Evolutionary conservation across 2,329 filamentous ascomycete species (phyloP).

Genomic region (Lojkania enalia): DNA sequence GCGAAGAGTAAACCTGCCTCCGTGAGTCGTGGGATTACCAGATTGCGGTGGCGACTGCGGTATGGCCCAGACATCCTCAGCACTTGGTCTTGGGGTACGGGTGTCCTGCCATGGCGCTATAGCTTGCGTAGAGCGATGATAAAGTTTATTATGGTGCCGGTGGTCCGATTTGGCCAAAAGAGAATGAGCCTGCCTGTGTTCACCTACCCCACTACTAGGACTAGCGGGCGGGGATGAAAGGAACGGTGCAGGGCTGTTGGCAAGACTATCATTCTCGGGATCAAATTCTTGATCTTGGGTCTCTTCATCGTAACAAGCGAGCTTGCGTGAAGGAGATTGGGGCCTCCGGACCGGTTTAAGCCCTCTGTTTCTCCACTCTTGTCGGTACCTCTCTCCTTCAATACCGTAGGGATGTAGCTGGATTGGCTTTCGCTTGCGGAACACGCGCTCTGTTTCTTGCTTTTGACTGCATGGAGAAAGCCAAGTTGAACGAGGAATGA

Average conservation of each 20-base stretch:
- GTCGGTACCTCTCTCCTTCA: constrained; percentile 50
- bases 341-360: constrained; percentile 47
- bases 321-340: constrained; percentile 28
- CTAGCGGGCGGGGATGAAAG: constrained; percentile 14
- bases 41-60: constrained; percentile 49
- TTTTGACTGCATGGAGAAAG: constrained; percentile 20
- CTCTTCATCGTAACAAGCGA: constrained; percentile 22
- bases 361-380: constrained; percentile 48
- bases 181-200: too few relatives aligned
- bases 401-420: constrained; percentile 54
- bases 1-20: too few relatives aligned
- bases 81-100: too few relatives aligned
- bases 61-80: constrained; percentile 39
- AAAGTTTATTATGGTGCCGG: too few relatives aligned
- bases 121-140: too few relatives aligned
- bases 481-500: constrained; percentile 29
- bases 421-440: constrained; percentile 52
- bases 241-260: constrained; percentile 22
- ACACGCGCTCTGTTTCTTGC: constrained; percentile 32
- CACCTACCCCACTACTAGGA: too few relatives aligned
- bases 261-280: constrained; percentile 21
- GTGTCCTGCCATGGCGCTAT: too few relatives aligned
- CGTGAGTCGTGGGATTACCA: constrained; percentile 29
- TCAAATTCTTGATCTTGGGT: constrained; percentile 40
- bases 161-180: too few relatives aligned